Evolutionary conservation across 148 eudicot species (phyloP).

Genomic region (Rhododendron griersonianum): DNA sequence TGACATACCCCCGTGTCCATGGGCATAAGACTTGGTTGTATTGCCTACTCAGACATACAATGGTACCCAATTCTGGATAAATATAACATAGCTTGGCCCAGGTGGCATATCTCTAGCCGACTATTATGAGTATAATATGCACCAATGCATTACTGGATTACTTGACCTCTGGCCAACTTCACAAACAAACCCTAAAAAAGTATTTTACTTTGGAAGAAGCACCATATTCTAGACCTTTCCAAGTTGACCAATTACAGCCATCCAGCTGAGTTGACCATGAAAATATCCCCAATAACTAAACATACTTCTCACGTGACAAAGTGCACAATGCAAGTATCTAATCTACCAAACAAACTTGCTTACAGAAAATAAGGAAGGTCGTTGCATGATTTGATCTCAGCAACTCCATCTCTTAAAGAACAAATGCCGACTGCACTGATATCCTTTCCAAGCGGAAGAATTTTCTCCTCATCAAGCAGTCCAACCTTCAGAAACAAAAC

Average conservation of each 20-base stretch:
- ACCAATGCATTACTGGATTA: not conserved
- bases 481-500: constrained; percentile 55
- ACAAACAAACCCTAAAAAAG: not conserved
- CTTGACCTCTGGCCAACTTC: not conserved
- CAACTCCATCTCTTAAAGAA: constrained; percentile 47
- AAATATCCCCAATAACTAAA: not conserved
- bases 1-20: not conserved
- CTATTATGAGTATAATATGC: not conserved
- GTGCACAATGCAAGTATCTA: not conserved
- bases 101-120: not conserved
- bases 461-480: constrained; percentile 73
- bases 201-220: not conserved
- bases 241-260: not conserved
- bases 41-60: not conserved
- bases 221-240: not conserved
- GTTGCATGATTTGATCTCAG: constrained; percentile 63
- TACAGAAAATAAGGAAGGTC: constrained; percentile 86
- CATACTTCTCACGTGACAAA: not conserved
- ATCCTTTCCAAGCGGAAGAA: constrained; percentile 87
- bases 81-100: not conserved
- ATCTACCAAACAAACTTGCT: constrained; percentile 17
- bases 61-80: not conserved
- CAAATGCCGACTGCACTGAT: constrained; percentile 79
- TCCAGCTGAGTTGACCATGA: not conserved
- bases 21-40: not conserved